Conservation (phyloP, 139 green algal genomes). For the Marvania coccoides region DNA sequence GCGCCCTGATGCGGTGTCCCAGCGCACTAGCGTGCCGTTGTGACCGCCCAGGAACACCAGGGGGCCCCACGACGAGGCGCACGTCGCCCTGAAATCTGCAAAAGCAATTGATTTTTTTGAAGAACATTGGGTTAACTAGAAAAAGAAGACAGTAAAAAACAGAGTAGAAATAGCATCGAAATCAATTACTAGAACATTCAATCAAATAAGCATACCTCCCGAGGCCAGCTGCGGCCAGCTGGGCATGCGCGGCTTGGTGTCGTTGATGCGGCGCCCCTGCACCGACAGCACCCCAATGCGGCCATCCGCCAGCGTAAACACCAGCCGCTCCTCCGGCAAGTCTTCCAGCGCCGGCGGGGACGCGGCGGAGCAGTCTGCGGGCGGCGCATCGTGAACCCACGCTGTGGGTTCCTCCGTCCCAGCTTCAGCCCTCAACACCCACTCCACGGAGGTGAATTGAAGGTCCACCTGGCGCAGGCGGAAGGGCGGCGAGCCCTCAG, state of each 20-base stretch:
- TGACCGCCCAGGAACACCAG: slow-evolving; percentile 56
- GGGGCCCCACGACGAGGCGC: slow-evolving; percentile 40
- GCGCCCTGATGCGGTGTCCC: slow-evolving; percentile 40
- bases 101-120: too few relatives aligned
- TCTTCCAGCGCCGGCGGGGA: background rate
- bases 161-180: too few relatives aligned
- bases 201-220: slow-evolving; percentile 1
- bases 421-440: slow-evolving; percentile 28
- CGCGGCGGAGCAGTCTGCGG: background rate
- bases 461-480: slow-evolving; percentile 68
- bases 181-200: too few relatives aligned
- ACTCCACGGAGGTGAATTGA: slow-evolving; percentile 71
- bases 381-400: background rate
- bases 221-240: slow-evolving; percentile 25
- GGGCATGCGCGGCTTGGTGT: slow-evolving; percentile 50
- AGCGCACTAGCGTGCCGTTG: slow-evolving; percentile 57
- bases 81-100: slow-evolving; percentile 42
- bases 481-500: slow-evolving; percentile 4
- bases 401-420: background rate
- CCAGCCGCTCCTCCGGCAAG: slow-evolving; percentile 47
- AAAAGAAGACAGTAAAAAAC: too few relatives aligned
- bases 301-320: slow-evolving; percentile 57
- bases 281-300: slow-evolving; percentile 38
- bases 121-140: too few relatives aligned
- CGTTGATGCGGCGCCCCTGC: slow-evolving; percentile 35